phyloP scores from a whole-genome alignment of 768 basidiomycete genomes.

The Suillus sp. region DNA sequence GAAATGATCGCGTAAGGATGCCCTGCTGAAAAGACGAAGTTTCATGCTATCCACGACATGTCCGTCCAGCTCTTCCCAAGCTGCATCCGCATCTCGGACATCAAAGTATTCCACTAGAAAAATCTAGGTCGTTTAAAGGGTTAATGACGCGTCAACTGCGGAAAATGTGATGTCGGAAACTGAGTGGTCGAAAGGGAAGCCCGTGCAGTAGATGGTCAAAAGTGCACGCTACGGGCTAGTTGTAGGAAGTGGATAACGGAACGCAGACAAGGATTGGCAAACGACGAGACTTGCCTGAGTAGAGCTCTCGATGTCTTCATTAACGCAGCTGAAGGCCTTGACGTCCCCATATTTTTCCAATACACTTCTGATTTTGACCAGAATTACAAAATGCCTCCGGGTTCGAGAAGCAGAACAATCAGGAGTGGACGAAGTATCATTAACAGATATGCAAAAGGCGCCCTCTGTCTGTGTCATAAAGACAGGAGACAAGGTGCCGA shows the following conservation, averaged over 20 bases:
- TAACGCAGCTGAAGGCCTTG: slow-evolving; percentile 30
- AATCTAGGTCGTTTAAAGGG: slow-evolving; percentile 26
- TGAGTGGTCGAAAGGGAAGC: slow-evolving; percentile 9
- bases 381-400: slow-evolving; percentile 22
- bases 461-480: slow-evolving; percentile 57
- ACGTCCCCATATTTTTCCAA: slow-evolving; percentile 35
- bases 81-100: slow-evolving; percentile 54
- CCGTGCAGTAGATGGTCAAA: slow-evolving; percentile 10
- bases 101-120: slow-evolving; percentile 74
- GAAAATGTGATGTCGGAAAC: background rate
- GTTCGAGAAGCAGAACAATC: slow-evolving; percentile 27
- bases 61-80: slow-evolving; percentile 52
- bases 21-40: slow-evolving; percentile 45
- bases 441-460: slow-evolving; percentile 51
- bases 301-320: slow-evolving; percentile 27
- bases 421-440: slow-evolving; percentile 21
- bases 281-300: slow-evolving; percentile 31
- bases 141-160: background rate
- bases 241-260: background rate
- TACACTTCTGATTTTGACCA: slow-evolving; percentile 32
- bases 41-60: slow-evolving; percentile 54
- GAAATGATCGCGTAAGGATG: slow-evolving; percentile 24
- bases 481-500: slow-evolving; percentile 48
- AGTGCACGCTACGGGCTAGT: slow-evolving; percentile 8
- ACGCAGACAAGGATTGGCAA: background rate